Evolutionary conservation across 2,329 filamentous ascomycete species (phyloP), one percentile per base, ranked within the genome.

Genomic region (Calonectria pseudoreteaudii): DNA sequence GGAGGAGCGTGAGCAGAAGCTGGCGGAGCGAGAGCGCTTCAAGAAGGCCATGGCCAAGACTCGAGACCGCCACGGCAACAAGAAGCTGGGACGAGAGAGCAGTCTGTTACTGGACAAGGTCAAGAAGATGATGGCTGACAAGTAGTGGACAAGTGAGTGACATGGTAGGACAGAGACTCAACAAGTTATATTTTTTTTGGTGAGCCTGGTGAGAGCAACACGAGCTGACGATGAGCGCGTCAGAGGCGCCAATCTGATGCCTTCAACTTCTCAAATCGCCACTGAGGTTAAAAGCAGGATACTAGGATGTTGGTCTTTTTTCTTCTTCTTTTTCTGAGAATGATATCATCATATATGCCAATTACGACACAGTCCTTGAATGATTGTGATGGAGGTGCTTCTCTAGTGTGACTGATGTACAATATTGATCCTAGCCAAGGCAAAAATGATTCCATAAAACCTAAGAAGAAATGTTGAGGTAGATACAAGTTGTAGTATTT

Each of bases 41-140:
- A 89, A 91, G 73, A 91, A 90, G 78, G 91, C 93, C 76, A 91
- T 95, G 83, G 93, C 94, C 76, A 93, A 93, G 83, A 95, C 96
- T 66, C 91, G 93, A 44, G 91, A 93, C 83, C 92, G 92, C 34
- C 91, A 94, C 81, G 94, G 94, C 14, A 93, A 94, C 86, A 90
- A 93, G 83, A 96, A 95, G 86, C 84, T 98, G 62, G 95, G 95
- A 2, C 89, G 94, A 74, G 95, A 98, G 87, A 96, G 95, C 79
- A 90, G 89, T 41, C 88, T 96, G 47, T 80, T 98, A 79, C 86
- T 98, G 70, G 93, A 95, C 80, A 94, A 93, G 85, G 93, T 96
- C 41, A 93, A 93, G 87, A 92, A 88, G 82, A 87, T 97, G 84
- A 90, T 97, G 75, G 89, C 87, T 3, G 81, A 86, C 34, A 80